Base-by-base conservation (phyloP, 1,139 yeast genomes). In the Pichia terricola region DNA sequence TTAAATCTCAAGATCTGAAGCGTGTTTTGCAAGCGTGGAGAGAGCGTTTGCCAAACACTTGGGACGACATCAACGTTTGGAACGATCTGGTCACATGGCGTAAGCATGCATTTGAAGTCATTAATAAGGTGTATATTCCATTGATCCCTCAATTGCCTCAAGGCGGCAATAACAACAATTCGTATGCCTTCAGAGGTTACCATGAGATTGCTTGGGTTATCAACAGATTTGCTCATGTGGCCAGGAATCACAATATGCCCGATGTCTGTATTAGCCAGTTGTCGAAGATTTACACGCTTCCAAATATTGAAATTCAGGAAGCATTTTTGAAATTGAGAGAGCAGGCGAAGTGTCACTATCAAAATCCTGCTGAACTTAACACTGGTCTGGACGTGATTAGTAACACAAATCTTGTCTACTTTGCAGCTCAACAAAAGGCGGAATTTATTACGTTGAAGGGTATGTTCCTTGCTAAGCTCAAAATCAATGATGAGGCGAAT, bases 131-230 rank as follows among this genome's bases (percentile, higher is more conserved):
- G 1, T 91, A 91, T 63, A 75, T 89, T 73, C 98, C 98, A 32
- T 73, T 94, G 56, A 84, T 89, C 49, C 95, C 96, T 2, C 80
- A 86, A 3, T 65, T 87, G 43, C 95, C 84, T 54, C 94, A 83
- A 56, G 81, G 46, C 3, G 43, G 79, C 44, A 69, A 68, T 47
- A 30, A 30, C 33, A 85, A 88, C 11, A 86, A 85, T 54, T 87
- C 96, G 1, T 88, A 87, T 59, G 97, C 96, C 1, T 94, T 88
- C 63, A 74, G 98, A 51, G 99, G 99, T 2, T 94, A 86, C 66
- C 99, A 94, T 62, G 99, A 94, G 64, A 88, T 91, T 60, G 98
- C 98, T 1, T 94, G 98, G 97, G 96, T 94, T 10, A 91, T 94
- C 57, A 94, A 94, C 63, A 69, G 98, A 48, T 94, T 94, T 70